Evolutionary conservation across 2,329 filamentous ascomycete species (phyloP).

Genomic region (Lithohypha guttulata): DNA sequence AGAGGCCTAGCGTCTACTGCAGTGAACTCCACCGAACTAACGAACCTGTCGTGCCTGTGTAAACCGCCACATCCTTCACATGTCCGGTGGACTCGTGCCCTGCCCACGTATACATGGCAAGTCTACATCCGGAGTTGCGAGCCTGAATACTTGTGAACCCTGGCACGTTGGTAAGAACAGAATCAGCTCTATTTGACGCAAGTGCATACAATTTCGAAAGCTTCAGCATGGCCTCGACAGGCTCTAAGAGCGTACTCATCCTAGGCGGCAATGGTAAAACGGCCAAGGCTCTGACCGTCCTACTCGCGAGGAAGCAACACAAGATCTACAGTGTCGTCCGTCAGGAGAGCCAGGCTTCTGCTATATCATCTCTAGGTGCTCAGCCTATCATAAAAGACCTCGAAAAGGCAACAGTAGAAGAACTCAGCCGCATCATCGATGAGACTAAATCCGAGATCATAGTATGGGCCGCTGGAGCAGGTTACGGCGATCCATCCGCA

Average conservation of each 20-base stretch:
- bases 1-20: too few relatives aligned
- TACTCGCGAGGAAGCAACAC: neutral
- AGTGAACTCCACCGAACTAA: too few relatives aligned
- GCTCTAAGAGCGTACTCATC: conserved; percentile 3
- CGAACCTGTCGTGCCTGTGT: too few relatives aligned
- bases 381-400: neutral
- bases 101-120: too few relatives aligned
- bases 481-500: neutral
- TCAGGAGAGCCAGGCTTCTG: neutral
- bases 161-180: too few relatives aligned
- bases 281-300: conserved; percentile 5
- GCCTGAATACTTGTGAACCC: too few relatives aligned
- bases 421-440: neutral
- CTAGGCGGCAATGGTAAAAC: conserved; percentile 6
- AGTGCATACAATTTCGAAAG: too few relatives aligned
- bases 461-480: conserved; percentile 8
- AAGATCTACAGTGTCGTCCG: neutral
- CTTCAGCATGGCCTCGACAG: too few relatives aligned
- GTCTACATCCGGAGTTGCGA: too few relatives aligned
- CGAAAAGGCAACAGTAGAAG: neutral
- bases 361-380: neutral
- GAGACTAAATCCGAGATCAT: neutral
- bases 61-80: too few relatives aligned
- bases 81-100: too few relatives aligned
- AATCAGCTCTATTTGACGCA: too few relatives aligned